A percentile compares a stretch with the other conserved stretches of the same genome.
phyloP scores from a whole-genome alignment of 495 filamentous ascomycete genomes.

The Melanomma pulvis-pyrius region DNA sequence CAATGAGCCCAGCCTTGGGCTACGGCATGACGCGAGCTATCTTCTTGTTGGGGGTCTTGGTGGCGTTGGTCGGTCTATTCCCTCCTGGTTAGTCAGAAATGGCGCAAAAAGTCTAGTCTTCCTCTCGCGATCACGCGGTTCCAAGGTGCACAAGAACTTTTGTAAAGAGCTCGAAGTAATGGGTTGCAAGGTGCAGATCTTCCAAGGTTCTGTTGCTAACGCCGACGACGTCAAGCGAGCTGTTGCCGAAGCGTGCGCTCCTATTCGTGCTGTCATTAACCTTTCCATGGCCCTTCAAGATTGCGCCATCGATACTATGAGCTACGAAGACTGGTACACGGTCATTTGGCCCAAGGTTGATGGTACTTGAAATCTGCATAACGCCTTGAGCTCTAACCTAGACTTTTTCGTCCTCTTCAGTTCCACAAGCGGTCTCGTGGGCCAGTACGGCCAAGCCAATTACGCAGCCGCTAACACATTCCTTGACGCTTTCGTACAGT shows the following conservation, averaged over 20 bases:
- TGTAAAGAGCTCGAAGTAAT: neutral
- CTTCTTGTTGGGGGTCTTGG: conserved; percentile 4
- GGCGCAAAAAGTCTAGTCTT: conserved; percentile 3
- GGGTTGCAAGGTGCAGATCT: neutral
- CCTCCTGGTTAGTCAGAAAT: neutral
- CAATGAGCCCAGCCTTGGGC: neutral
- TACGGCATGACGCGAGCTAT: neutral
- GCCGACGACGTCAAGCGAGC: neutral
- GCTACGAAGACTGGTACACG: neutral
- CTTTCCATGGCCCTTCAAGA: conserved; percentile 12
- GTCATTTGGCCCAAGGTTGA: conserved; percentile 21
- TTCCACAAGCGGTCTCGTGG: conserved; percentile 11
- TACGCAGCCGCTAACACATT: conserved; percentile 29
- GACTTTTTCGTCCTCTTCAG: conserved; percentile 34
- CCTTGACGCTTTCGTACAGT: conserved; percentile 2
- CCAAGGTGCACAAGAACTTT: neutral
- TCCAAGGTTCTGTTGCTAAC: neutral
- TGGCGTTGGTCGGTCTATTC: conserved; percentile 9
- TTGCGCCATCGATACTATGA: conserved; percentile 18
- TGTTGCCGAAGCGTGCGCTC: neutral
- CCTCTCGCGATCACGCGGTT: neutral
- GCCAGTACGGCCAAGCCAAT: conserved; percentile 27
- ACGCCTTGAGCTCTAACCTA: conserved; percentile 30
- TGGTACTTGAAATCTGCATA: conserved; percentile 20
- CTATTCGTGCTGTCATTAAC: conserved; percentile 16